Evolutionary conservation across 148 eudicot species (phyloP).

Genomic region (Pouteria glomerata): DNA sequence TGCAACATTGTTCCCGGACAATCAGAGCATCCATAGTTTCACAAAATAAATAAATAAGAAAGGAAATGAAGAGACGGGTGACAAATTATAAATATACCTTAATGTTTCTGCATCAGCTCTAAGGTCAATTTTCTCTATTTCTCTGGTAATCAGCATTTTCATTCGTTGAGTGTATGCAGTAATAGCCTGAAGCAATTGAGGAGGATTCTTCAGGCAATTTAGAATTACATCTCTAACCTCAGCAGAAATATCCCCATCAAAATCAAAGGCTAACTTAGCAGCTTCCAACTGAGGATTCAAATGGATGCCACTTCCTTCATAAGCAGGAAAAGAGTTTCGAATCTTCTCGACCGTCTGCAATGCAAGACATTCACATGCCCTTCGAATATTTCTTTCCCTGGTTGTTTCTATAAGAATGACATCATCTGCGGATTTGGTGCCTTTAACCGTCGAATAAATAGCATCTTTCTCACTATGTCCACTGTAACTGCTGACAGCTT

Average conservation of each 20-base stretch:
- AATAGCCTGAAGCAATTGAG: conserved; percentile 77
- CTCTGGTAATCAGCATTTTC: conserved; percentile 56
- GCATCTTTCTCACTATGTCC: conserved; percentile 60
- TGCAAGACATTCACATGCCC: conserved; percentile 84
- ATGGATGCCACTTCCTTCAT: conserved; percentile 89
- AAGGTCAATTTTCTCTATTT: conserved; percentile 91
- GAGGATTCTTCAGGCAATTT: conserved; percentile 80
- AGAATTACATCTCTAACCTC: conserved; percentile 70
- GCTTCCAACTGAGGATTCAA: conserved; percentile 73
- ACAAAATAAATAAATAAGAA: too few species aligned
- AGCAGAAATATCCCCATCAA: conserved; percentile 67
- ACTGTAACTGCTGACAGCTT: conserved; percentile 54
- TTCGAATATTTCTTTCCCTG: conserved; percentile 75
- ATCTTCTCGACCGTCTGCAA: conserved; percentile 67
- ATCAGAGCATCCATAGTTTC: too few species aligned
- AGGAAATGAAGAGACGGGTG: not conserved
- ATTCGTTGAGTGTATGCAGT: conserved; percentile 74
- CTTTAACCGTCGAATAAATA: conserved; percentile 74
- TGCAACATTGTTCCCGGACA: too few species aligned
- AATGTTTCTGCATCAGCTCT: conserved; percentile 98
- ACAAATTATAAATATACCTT: conserved; percentile 39
- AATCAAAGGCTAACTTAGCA: conserved; percentile 71
- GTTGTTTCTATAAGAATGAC: conserved; percentile 90
- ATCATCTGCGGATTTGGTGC: conserved; percentile 79
- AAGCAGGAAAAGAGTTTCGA: conserved; percentile 81